Evolutionary conservation across 1,284 basidiomycete species (phyloP).

Genomic region (Ceratobasidium papillatum): DNA sequence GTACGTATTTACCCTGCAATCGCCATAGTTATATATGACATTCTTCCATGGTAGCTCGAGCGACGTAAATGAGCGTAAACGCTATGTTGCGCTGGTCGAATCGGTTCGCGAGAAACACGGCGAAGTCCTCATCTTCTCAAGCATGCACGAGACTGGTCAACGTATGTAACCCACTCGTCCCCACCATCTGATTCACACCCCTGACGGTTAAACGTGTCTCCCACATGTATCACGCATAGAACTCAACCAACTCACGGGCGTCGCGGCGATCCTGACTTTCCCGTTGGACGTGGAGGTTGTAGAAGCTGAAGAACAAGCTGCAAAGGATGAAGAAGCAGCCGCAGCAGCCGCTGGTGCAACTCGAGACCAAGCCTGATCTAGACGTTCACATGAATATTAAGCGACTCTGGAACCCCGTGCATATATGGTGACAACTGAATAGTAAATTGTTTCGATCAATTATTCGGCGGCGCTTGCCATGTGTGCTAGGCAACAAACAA

Average conservation of each 20-base stretch:
- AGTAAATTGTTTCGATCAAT: neutral
- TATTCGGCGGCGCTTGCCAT: neutral
- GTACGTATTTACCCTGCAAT: conserved; percentile 54
- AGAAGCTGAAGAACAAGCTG: conserved; percentile 74
- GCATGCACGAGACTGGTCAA: conserved; percentile 98
- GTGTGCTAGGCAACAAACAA: neutral
- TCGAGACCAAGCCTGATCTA: conserved; percentile 31
- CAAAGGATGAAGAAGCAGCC: conserved; percentile 49
- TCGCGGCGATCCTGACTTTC: conserved; percentile 96
- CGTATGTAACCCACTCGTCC: conserved; percentile 62
- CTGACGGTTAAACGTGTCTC: conserved; percentile 23
- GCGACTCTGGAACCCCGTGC: conserved; percentile 11
- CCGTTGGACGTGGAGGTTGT: conserved; percentile 95
- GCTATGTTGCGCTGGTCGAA: conserved; percentile 91
- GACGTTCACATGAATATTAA: conserved; percentile 18
- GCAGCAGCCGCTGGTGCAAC: conserved; percentile 16
- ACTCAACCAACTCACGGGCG: conserved; percentile 92
- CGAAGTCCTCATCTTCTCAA: conserved; percentile 95
- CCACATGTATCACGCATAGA: conserved; percentile 60
- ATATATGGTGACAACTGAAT: conserved; percentile 14
- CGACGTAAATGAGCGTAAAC: conserved; percentile 77
- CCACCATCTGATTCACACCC: conserved; percentile 27
- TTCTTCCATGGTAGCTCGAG: conserved; percentile 62
- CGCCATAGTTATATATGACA: conserved; percentile 7
- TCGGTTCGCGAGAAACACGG: conserved; percentile 88